These are phyloP conservation scores for Phytophthora chlamydospora DNA, from an alignment of 352 stramenopile species.

Conservation along the genomic window DNA sequence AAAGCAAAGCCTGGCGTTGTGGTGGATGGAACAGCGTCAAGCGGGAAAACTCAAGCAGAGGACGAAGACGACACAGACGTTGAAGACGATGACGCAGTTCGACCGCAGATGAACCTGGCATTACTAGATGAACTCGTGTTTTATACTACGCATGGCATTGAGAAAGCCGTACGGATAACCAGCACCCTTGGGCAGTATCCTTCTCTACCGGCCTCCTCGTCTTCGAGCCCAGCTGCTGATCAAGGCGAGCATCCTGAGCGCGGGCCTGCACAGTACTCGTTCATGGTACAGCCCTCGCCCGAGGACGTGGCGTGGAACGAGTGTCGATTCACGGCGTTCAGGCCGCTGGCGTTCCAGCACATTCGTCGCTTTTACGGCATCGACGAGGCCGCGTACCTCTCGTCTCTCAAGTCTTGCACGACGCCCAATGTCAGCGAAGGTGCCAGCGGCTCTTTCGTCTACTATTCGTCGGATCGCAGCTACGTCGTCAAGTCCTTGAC, in stretches of 20 bases:
- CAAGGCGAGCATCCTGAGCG: slow-evolving; percentile 13
- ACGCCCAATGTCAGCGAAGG: slow-evolving; percentile 84
- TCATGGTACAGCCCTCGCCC: slow-evolving; percentile 50
- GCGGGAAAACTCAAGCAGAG: slow-evolving; percentile 4
- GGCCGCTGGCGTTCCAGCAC: slow-evolving; percentile 51
- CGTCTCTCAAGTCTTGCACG: slow-evolving; percentile 63
- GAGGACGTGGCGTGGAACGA: slow-evolving; percentile 47
- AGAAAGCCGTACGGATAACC: slow-evolving; percentile 49
- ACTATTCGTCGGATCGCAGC: slow-evolving; percentile 76
- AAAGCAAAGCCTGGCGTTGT: slow-evolving; percentile 32
- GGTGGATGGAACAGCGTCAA: slow-evolving; percentile 17
- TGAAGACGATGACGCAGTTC: slow-evolving; percentile 65
- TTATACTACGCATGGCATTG: slow-evolving; percentile 83
- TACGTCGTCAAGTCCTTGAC: slow-evolving; percentile 86
- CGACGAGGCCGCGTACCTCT: slow-evolving; percentile 55
- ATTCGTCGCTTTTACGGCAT: slow-evolving; percentile 67
- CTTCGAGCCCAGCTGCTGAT: slow-evolving; percentile 5
- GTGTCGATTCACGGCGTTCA: slow-evolving; percentile 74
- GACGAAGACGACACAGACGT: slow-evolving; percentile 32
- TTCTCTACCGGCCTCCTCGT: slow-evolving; percentile 4
- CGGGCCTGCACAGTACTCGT: slow-evolving; percentile 36
- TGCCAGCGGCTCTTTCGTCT: slow-evolving; percentile 83
- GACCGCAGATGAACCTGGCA: slow-evolving; percentile 81
- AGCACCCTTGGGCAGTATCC: slow-evolving; percentile 29
- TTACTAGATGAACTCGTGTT: slow-evolving; percentile 79